Evolutionary conservation across 495 filamentous ascomycete genomes (phyloP), one percentile per base, ranked within the genome.

Genomic region (Penicillium ucsense): DNA sequence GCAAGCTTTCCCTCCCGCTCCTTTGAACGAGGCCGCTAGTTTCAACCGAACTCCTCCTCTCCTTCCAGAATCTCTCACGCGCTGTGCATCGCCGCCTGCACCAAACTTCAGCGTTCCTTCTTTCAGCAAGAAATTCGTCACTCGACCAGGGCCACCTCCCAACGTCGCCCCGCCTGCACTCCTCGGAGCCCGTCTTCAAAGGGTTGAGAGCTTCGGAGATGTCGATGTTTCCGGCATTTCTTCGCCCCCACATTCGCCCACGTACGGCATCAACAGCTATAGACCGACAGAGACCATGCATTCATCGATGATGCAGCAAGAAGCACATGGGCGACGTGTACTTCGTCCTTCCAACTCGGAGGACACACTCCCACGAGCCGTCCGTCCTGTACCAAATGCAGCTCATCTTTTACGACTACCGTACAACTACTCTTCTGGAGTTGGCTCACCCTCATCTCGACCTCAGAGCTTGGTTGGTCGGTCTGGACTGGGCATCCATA

Each of bases 21-120:
- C 31, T 47, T 41, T n/a, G 31, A 12, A 28, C 9, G 49, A 51
- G 10, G 27, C 33, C 20, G 9, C 43, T 41, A 51, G 64, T 31
- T 39, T 50, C 10, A 51, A 52, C 20, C 48, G 57, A 30, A 48
- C 61, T 32, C 63, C 61, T 38, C 59, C 70, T 8, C 59, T 52
- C 28, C 43, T 57, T 6, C 59, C 62, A 9, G 65, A 71, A 20
- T 38, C 53, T 6, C 38, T 61, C 1, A 37, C 56, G n/a, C 63
- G 64, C 36, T 56, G 67, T 47, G 50, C 64, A 6, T 74, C 71
- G 1, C 64, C 66, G 2, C 63, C 71, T 20, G 65, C 72, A 6
- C 72, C 71, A 2, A 75, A 77, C 49, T 77, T 75, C 45, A 77
- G 73, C 46, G 72, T 77, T 29, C 73, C 73, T 10, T 67, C 61